phyloP scores from a whole-genome alignment of 2,329 filamentous ascomycete genomes.

The Fusarium metavorans region DNA sequence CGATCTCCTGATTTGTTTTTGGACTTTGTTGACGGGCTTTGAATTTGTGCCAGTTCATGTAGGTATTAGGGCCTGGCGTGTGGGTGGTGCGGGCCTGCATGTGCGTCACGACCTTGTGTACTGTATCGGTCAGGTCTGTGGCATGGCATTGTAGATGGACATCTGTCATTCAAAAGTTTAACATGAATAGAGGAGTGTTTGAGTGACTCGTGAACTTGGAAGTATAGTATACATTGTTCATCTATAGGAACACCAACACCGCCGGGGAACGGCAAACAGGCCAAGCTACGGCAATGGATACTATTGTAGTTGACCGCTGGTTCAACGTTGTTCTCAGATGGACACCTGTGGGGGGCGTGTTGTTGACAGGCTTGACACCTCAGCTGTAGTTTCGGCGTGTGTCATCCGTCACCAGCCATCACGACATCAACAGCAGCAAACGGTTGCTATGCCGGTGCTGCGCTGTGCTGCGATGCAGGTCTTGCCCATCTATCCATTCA shows the following conservation, averaged over 20 bases:
- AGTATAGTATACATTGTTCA: not conserved
- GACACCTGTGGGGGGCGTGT: slow-evolving; percentile 11
- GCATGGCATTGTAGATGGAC: slow-evolving; percentile 27
- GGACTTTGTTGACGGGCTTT: not conserved
- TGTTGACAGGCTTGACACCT: slow-evolving; percentile 3
- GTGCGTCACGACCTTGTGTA: slow-evolving; percentile 38
- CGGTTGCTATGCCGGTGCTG: not conserved
- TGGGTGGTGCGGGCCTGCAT: slow-evolving; percentile 43
- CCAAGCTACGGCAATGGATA: not conserved
- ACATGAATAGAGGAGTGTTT: not conserved
- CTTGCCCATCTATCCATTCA: not conserved
- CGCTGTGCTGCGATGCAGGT: not conserved
- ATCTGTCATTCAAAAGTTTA: slow-evolving; percentile 6
- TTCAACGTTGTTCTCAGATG: not conserved
- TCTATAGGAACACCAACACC: not conserved
- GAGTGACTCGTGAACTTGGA: not conserved
- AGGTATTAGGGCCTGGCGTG: slow-evolving; percentile 45
- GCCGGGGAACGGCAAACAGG: not conserved
- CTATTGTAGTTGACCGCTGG: not conserved
- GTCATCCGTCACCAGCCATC: slow-evolving; percentile 6
- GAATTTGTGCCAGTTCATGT: slow-evolving; percentile 46
- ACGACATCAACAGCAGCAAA: slow-evolving; percentile 13
- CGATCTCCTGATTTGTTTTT: not conserved
- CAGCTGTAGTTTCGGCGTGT: slow-evolving; percentile 6
- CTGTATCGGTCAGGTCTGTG: slow-evolving; percentile 40